Evolutionary conservation across 176 grass and related monocot genomes (phyloP), one percentile per base, ranked within the genome.

Genomic region (Elymus sibiricus): DNA sequence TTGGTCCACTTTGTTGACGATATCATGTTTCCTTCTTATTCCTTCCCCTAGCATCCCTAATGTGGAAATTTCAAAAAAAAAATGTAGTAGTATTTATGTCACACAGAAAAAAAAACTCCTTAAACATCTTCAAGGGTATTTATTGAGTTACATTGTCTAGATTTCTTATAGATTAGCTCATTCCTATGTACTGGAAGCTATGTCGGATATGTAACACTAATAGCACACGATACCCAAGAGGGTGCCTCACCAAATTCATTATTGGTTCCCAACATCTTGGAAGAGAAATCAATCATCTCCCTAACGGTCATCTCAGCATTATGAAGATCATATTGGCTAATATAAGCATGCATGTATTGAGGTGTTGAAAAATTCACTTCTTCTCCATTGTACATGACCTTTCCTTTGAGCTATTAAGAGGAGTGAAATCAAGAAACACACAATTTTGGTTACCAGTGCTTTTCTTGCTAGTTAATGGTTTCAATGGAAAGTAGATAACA

Each of bases 271-370:
- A 95, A 55, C 79, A 95, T 38, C 17, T 81, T 43, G 25, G 72
- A 84, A 44, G 90, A 88, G 38, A 95, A 95, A 51, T 92, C 82
- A 6, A 95, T 73, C 11, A 82, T 95, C 82, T 95, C 93, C 64
- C 82, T 90, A 3, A 90, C 85, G 17, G 90, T 95, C 90, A 95
- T 95, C 63, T 95, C 90, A 29, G 93, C 65, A 56, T 92, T 90
- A 55, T 92, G 93, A 58, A 92, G 89, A 75, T 95, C 88, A 64
- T 78, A n/a, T n/a, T 92, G 93, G 81, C 90, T 90, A 64, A 95
- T 76, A 81, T 92, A 95, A 12, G 93, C 82, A 42, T 42, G 64
- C 15, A 88, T 67, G 24, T 70, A 82, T 35, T 86, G 24, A 39
- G 87, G 64, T 5, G 15, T 86, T 11, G 88, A 90, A 13, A 85